Conservation (phyloP, 169 alveolate genomes). For the Plasmodium fragile region DNA sequence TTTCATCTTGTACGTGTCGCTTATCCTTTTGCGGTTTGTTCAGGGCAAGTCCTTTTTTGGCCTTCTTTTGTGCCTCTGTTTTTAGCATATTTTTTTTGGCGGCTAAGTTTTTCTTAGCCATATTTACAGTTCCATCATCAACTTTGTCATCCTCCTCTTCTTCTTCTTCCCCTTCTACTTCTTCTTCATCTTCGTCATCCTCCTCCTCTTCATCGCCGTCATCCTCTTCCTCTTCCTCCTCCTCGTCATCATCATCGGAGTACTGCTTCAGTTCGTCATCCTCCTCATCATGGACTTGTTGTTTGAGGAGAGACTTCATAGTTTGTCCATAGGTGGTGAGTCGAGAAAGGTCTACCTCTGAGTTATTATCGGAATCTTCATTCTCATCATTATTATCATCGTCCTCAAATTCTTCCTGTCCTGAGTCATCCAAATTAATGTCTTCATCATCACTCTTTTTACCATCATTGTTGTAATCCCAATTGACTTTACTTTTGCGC, state of each 20-base stretch:
- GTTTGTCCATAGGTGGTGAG: constrained; percentile 72
- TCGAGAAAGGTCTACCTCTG: constrained; percentile 44
- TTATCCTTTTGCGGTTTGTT: constrained; percentile 15
- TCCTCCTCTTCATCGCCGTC: constrained; percentile 16
- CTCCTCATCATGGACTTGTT: constrained; percentile 75
- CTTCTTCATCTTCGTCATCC: background rate
- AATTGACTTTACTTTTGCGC: constrained; percentile 59
- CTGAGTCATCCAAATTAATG: constrained; percentile 26
- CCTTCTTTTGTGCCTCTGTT: constrained; percentile 39
- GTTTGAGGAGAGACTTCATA: constrained; percentile 56
- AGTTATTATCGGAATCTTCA: constrained; percentile 68
- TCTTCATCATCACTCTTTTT: constrained; percentile 77
- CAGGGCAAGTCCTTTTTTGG: constrained; percentile 19
- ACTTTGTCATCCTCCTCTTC: background rate
- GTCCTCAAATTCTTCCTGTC: constrained; percentile 50
- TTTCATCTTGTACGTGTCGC: constrained; percentile 24
- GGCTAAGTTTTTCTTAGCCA: background rate
- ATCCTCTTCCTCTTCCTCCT: constrained; percentile 23
- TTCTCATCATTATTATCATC: constrained; percentile 67
- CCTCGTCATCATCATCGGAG: constrained; percentile 72
- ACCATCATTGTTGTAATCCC: constrained; percentile 77
- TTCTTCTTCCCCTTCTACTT: background rate
- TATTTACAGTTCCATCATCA: background rate
- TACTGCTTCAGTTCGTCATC: constrained; percentile 74
- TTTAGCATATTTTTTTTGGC: constrained; percentile 21